These are phyloP conservation scores for Trichoderma semiorbis DNA, from an alignment of 2,329 filamentous ascomycete genomes.

Conservation along the genomic window DNA sequence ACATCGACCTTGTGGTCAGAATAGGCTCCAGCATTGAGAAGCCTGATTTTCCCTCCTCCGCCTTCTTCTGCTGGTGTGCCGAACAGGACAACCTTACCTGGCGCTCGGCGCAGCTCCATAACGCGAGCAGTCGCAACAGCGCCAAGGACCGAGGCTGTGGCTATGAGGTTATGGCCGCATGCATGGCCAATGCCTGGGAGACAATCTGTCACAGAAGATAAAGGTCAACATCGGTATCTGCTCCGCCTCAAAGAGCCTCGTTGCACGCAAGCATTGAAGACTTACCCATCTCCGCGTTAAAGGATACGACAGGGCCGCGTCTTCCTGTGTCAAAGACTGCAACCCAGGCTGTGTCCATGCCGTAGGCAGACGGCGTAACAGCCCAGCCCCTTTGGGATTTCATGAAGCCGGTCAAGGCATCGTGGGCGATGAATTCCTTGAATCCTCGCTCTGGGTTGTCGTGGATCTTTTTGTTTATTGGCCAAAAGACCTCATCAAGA, in stretches of 20 bases:
- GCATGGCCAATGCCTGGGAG: constrained; percentile 50
- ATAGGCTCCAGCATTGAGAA: constrained; percentile 41
- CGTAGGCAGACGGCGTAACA: constrained; percentile 40
- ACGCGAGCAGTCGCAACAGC: constrained; percentile 45
- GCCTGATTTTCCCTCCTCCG: constrained; percentile 46
- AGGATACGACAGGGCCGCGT: constrained; percentile 37
- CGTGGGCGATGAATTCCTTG: constrained; percentile 41
- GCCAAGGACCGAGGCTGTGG: constrained; percentile 44
- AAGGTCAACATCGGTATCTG: neutral
- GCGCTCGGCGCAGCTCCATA: constrained; percentile 39
- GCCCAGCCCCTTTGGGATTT: constrained; percentile 34
- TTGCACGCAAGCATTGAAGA: neutral
- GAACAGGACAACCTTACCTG: constrained; percentile 45
- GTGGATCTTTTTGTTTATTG: constrained; percentile 41
- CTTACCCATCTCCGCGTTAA: constrained; percentile 38
- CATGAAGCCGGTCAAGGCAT: constrained; percentile 37
- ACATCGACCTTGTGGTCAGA: constrained; percentile 20
- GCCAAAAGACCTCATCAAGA: constrained; percentile 28
- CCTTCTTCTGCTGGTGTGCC: constrained; percentile 48
- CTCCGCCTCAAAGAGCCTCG: neutral
- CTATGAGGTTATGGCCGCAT: constrained; percentile 54
- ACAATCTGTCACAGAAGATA: constrained; percentile 35
- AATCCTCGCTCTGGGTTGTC: constrained; percentile 43
- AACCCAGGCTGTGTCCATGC: constrained; percentile 43
- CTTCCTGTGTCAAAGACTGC: constrained; percentile 38